Evolutionary conservation across 2,329 filamentous ascomycete genomes (phyloP), one percentile per base, ranked within the genome.

Genomic region (Fusarium proliferatum): DNA sequence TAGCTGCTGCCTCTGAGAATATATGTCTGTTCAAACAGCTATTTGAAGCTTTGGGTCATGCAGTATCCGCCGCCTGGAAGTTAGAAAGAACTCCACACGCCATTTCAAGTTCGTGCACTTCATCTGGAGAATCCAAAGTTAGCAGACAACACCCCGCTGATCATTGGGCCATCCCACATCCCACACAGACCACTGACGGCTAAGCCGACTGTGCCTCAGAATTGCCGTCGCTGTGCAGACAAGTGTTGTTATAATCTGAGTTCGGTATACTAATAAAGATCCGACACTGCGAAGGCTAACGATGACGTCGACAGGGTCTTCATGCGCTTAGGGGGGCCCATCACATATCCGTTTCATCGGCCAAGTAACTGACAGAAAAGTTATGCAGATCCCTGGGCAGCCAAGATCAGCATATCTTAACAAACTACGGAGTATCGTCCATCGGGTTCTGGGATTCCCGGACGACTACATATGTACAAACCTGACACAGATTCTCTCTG

Each of bases 141-240:
- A 53, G 46, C 51, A 62, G 63, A 71, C 60, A 56, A 49, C 51
- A 43, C 57, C 71, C 75, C 55, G 60, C 72, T 55, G 73, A 75
- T 76, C 75, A 75, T 57, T 73, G 64, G 33, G 41, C 42, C 56
- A 69, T 65, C 59, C 43, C 49, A 64, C 43, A 56, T 61, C 53
- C 61, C 71, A 70, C 62, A 56, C 58, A 61, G 57, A 53, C 67
- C 71, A 76, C 62, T 64, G 61, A 72, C 75, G 75, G 75, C 72
- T 57, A 69, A 56, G 68, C 75, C 75, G 75, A 66, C 73, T 74
- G 61, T 77, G 69, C 67, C 73, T 74, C 64, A 65, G 51, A 56
- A 71, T 52, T 77, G 61, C 67, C 62, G 59, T 74, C 41, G 48
- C 49, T 38, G 41, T 56, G 17, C 23, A 49, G 38, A 34, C 16